Evolutionary conservation across 2,329 filamentous ascomycete genomes (phyloP), one percentile per base, ranked within the genome.

Genomic region (Fusarium euwallaceae): DNA sequence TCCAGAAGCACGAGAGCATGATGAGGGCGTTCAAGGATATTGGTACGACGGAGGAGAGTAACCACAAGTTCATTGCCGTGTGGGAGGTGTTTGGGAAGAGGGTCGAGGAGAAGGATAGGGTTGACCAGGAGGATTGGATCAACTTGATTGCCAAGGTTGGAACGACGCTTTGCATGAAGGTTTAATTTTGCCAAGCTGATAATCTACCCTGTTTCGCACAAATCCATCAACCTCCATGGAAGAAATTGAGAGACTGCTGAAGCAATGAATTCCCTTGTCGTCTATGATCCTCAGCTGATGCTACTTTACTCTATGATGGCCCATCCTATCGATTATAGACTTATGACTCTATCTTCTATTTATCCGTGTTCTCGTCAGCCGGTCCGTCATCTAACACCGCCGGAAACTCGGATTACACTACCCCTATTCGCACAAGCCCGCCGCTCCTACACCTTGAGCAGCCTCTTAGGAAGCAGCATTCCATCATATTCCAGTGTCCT

Each of bases 61-160:
- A 73, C 32, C 59, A 75, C 29, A 78, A 75, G 62, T 79, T 78
- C 20, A 75, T 80, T 16, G 74, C 78, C 55, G 78, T 80, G 7
- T 81, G 78, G 78, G 65, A 77, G 39, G 69, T 76, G 14, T 80
- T 80, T 66, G 76, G 67, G 1, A 73, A 61, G 37, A 60, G 56
- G 41, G 64, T 76, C 1, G 64, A 76, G 56, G 61, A 75, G 16
- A 77, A 69, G 22, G 67, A 76, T 6, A 59, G 64, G 27, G 59
- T 45, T 22, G 64, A 62, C 10, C 60, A 45, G 48, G 62, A 70
- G 59, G 73, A 64, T 34, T 69, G 74, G 72, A 48, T 77, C 27
- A 45, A 45, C 20, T 45, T 45, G 39, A 43, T 43, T 43, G 39
- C 39, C 39, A 43, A 43, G 39, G n/a, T 43, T 22, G 39, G 39